Conservation (phyloP, 2,329 filamentous ascomycete species). For the Lojkania enalia region DNA sequence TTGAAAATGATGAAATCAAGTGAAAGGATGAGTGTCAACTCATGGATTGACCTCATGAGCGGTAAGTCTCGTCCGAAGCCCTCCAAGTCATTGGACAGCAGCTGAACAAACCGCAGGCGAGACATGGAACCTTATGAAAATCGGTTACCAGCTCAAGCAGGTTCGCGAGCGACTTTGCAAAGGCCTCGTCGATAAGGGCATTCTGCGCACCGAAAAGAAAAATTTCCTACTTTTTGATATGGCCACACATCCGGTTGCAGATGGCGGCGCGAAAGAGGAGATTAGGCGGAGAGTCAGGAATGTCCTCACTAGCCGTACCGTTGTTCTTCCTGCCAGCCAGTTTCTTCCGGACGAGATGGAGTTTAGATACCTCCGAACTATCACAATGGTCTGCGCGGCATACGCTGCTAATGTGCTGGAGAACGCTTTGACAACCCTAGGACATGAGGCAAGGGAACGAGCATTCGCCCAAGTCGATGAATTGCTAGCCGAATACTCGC, state of each 20-base stretch:
- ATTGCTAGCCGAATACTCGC: slow-evolving; percentile 91
- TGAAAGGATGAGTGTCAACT: slow-evolving; percentile 99
- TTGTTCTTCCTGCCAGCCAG: slow-evolving; percentile 82
- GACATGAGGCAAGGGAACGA: slow-evolving; percentile 90
- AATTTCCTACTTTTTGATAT: slow-evolving; percentile 99
- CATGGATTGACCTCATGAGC: slow-evolving; percentile 99
- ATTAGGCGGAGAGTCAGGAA: slow-evolving; percentile 90
- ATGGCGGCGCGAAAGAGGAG: slow-evolving; percentile 96
- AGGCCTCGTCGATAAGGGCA: slow-evolving; percentile 97
- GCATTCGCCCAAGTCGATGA: slow-evolving; percentile 98
- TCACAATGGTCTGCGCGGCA: slow-evolving; percentile 95
- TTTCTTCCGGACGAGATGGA: slow-evolving; percentile 94
- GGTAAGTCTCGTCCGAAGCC: slow-evolving; percentile 63
- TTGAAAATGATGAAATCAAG: slow-evolving; percentile 99
- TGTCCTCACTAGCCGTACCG: slow-evolving; percentile 89
- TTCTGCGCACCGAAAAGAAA: slow-evolving; percentile 96
- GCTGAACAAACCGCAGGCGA: slow-evolving; percentile 66
- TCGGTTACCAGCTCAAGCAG: slow-evolving; percentile 99
- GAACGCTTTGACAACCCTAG: slow-evolving; percentile 91
- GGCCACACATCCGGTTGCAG: slow-evolving; percentile 96
- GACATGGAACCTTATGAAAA: slow-evolving; percentile 99
- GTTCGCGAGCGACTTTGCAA: slow-evolving; percentile 97
- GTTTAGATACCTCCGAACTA: slow-evolving; percentile 87
- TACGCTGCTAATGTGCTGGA: slow-evolving; percentile 98
- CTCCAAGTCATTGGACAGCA: slow-evolving; percentile 1